These are phyloP conservation scores for Francoa sonchifolia DNA, from an alignment of 441 rosid species.

Conservation along the genomic window DNA sequence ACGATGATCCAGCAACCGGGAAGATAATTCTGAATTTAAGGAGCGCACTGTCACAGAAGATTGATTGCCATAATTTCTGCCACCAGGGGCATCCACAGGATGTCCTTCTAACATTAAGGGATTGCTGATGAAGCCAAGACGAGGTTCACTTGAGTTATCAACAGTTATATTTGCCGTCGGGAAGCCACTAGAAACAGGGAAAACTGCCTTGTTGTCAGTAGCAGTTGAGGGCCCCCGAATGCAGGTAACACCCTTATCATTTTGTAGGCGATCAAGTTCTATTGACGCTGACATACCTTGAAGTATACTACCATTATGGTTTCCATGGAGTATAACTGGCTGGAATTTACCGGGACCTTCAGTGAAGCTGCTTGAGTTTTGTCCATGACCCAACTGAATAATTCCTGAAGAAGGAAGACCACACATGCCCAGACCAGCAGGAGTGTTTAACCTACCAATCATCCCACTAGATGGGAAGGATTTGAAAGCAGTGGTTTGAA, in stretches of 20 bases:
- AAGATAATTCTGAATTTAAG: constrained; percentile 25
- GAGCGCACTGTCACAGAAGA: constrained; percentile 19
- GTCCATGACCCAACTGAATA: constrained; percentile 32
- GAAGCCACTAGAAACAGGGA: constrained; percentile 26
- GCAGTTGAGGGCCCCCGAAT: constrained; percentile 23
- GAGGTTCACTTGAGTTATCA: constrained; percentile 29
- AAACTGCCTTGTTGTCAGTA: constrained; percentile 16
- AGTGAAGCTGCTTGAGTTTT: constrained; percentile 27
- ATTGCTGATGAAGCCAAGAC: constrained; percentile 22
- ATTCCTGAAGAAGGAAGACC: constrained; percentile 54
- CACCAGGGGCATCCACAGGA: constrained; percentile 21
- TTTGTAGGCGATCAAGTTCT: constrained; percentile 43
- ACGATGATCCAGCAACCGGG: constrained; percentile 25
- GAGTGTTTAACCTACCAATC: constrained; percentile 50
- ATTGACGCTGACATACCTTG: constrained; percentile 56
- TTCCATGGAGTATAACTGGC: constrained; percentile 23
- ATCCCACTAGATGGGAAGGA: constrained; percentile 48
- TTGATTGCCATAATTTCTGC: constrained; percentile 20
- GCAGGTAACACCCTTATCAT: constrained; percentile 19
- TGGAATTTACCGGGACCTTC: constrained; percentile 31
- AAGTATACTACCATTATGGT: constrained; percentile 34
- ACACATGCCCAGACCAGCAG: constrained; percentile 45
- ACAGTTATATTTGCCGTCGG: constrained; percentile 18
- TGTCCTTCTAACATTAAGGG: constrained; percentile 30
- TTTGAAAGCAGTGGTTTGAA: constrained; percentile 33